A percentile compares a stretch with the other conserved stretches of the same genome.
These are phyloP conservation scores for Spirogloea muscicola DNA, from an alignment of 139 green algal genomes.

Conservation along the genomic window DNA sequence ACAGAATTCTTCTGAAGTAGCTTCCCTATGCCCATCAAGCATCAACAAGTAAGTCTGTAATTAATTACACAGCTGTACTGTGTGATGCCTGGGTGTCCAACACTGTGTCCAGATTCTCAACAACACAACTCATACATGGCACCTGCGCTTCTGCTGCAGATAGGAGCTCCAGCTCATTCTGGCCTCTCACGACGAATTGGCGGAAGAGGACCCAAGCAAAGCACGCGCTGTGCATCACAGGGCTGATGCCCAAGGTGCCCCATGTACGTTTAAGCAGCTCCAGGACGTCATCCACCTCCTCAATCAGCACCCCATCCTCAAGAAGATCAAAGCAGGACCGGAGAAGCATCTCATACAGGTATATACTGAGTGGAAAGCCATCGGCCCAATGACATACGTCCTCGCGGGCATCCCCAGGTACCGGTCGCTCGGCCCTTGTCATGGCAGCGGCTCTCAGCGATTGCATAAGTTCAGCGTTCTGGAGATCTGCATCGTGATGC, in stretches of 20 bases:
- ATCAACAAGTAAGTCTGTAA: no score
- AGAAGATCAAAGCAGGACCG: slow-evolving; percentile 10
- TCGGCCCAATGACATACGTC: slow-evolving; percentile 40
- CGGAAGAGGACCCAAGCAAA: slow-evolving; percentile 42
- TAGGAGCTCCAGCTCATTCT: slow-evolving; percentile 25
- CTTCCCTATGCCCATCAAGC: no score
- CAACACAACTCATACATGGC: no score
- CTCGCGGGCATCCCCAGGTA: neutral
- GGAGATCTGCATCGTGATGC: slow-evolving; percentile 9
- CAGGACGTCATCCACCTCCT: slow-evolving; percentile 34
- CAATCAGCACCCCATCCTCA: slow-evolving; percentile 5
- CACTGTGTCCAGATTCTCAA: no score
- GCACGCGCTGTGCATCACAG: slow-evolving; percentile 6
- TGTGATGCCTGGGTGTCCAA: no score
- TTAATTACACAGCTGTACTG: no score
- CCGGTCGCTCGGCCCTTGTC: neutral
- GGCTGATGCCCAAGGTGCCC: slow-evolving; percentile 23
- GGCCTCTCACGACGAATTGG: slow-evolving; percentile 30
- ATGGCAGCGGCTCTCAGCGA: slow-evolving; percentile 9
- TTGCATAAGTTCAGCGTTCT: slow-evolving; percentile 8
- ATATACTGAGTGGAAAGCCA: slow-evolving; percentile 22
- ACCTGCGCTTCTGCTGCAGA: slow-evolving; percentile 17
- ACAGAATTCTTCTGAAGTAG: no score
- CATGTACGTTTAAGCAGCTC: slow-evolving; percentile 29
- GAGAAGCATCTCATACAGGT: slow-evolving; percentile 39